phyloP scores from a whole-genome alignment of 768 basidiomycete species.

The Steccherinum ochraceum region DNA sequence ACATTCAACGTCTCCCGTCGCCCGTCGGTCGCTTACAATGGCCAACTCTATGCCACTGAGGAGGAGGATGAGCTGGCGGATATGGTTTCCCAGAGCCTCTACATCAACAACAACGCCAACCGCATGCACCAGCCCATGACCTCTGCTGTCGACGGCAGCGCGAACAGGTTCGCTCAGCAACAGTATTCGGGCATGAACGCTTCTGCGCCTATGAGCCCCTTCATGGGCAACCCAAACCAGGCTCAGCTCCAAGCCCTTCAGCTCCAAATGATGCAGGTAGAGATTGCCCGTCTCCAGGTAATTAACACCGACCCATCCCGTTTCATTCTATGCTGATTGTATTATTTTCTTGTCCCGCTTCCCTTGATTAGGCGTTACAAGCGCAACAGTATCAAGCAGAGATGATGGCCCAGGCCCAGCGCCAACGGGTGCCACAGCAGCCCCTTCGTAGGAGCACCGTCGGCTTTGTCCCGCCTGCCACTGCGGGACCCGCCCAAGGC shows the following conservation, averaged over 20 bases:
- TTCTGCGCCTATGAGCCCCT: constrained; percentile 39
- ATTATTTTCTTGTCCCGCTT: too few relatives aligned
- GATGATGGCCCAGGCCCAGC: constrained; percentile 55
- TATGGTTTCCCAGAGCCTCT: constrained; percentile 45
- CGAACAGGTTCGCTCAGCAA: constrained; percentile 60
- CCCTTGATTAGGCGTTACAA: constrained; percentile 51
- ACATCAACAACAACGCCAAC: constrained; percentile 33
- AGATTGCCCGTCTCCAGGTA: constrained; percentile 78
- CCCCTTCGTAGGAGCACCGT: constrained; percentile 42
- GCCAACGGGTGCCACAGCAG: constrained; percentile 45
- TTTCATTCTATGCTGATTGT: constrained; percentile 8
- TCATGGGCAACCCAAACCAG: constrained; percentile 28
- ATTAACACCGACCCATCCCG: constrained; percentile 16
- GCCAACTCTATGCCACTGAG: constrained; percentile 38
- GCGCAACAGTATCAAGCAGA: constrained; percentile 50
- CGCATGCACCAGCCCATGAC: constrained; percentile 53
- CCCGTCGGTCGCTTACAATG: constrained; percentile 35
- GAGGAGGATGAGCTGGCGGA: constrained; percentile 59
- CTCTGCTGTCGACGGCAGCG: constrained; percentile 62
- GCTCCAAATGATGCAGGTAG: constrained; percentile 82
- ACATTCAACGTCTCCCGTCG: constrained; percentile 63
- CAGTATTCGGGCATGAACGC: constrained; percentile 46
- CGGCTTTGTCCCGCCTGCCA: constrained; percentile 52
- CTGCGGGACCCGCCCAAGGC: constrained; percentile 63
- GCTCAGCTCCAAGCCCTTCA: constrained; percentile 60